These are phyloP conservation scores for Tolypocladium ovalisporum DNA, from an alignment of 2,329 filamentous ascomycete species.

Conservation along the genomic window DNA sequence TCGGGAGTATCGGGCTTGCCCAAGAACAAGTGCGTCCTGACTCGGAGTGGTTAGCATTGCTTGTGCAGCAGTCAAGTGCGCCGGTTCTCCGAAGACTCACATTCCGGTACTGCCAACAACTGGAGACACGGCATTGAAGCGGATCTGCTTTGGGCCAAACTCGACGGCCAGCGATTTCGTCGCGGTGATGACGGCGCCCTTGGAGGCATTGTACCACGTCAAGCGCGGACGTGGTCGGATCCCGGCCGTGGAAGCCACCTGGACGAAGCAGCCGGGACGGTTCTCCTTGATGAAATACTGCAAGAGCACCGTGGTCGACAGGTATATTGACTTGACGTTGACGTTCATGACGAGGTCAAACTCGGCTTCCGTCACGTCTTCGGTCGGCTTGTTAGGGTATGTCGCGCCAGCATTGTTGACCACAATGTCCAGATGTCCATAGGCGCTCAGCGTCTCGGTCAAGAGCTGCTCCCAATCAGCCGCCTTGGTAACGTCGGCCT, in stretches of 20 bases:
- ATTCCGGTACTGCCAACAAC: conserved; percentile 57
- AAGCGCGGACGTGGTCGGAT: conserved; percentile 48
- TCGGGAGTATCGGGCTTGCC: conserved; percentile 53
- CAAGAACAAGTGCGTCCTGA: conserved; percentile 37
- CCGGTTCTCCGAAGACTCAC: conserved; percentile 12
- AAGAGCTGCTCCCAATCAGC: conserved; percentile 43
- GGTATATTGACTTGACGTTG: conserved; percentile 57
- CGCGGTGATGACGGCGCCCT: conserved; percentile 53
- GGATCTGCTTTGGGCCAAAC: conserved; percentile 60
- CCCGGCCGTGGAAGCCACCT: conserved; percentile 54
- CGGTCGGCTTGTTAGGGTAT: conserved; percentile 51
- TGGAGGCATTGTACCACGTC: conserved; percentile 62
- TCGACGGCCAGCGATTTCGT: conserved; percentile 55
- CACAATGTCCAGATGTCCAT: conserved; percentile 43
- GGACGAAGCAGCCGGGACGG: conserved; percentile 50
- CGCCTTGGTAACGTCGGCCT: conserved; percentile 38
- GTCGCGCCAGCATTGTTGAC: conserved; percentile 51
- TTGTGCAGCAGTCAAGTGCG: not conserved
- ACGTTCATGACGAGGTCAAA: conserved; percentile 57
- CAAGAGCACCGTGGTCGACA: conserved; percentile 47
- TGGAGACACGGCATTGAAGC: conserved; percentile 62
- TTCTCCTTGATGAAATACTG: conserved; percentile 48
- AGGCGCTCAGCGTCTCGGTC: conserved; percentile 30
- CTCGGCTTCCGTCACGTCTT: conserved; percentile 52
- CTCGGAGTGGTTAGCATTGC: not conserved